These are phyloP conservation scores for Wallacemonas sp. DNA, from an alignment of 208 protist genomes.

Conservation along the genomic window DNA sequence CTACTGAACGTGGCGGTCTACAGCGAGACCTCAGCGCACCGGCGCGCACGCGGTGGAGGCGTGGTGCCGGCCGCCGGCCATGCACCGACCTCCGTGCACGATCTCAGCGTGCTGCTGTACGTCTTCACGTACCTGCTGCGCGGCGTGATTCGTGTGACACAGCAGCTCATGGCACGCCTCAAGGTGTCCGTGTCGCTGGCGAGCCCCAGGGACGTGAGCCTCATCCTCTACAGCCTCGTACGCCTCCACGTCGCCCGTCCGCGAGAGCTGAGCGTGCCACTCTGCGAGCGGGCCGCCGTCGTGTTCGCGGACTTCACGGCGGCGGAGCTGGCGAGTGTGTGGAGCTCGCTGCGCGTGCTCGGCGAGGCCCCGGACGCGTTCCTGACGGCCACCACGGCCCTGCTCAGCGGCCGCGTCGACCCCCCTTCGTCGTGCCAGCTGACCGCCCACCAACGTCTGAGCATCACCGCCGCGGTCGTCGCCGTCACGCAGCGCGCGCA, in stretches of 20 bases:
- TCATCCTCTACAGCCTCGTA: conserved; percentile 77
- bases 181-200: conserved; percentile 57
- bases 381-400: conserved; percentile 25
- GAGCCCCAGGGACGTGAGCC: conserved; percentile 63
- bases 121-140: conserved; percentile 81
- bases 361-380: conserved; percentile 30
- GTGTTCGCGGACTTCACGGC: conserved; percentile 59
- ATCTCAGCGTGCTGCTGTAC: conserved; percentile 79
- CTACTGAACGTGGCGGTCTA: conserved; percentile 46
- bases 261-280: conserved; percentile 48
- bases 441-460: background rate
- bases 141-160: conserved; percentile 79
- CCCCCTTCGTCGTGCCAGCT: no score
- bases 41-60: background rate
- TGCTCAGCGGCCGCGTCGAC: conserved; percentile 13
- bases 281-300: conserved; percentile 68
- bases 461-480: conserved; percentile 9
- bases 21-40: background rate
- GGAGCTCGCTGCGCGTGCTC: conserved; percentile 66
- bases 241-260: conserved; percentile 61
- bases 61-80: conserved; percentile 12
- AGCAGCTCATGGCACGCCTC: conserved; percentile 78
- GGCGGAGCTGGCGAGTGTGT: conserved; percentile 68
- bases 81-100: conserved; percentile 61
- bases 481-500: conserved; percentile 6